Base-by-base conservation (phyloP, 1,139 yeast species). In the Starmera stellimalicola region DNA sequence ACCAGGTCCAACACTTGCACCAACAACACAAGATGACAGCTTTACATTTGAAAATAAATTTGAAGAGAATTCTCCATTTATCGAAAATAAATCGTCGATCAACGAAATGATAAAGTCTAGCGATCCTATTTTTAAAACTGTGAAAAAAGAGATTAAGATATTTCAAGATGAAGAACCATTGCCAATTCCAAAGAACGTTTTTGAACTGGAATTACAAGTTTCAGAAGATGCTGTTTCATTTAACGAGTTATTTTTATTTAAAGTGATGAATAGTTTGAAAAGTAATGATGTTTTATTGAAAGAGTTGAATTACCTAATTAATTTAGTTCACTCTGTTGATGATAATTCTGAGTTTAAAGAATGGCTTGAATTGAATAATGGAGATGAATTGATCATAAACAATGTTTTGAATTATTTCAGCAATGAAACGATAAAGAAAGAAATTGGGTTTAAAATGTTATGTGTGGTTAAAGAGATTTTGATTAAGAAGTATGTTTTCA, bases 81-180 rank as follows among this genome's bases (percentile, higher is more conserved):
- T 22, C 12, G 25, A 22, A 22, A 22, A 14, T 22, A 22, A 22
- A 22, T 22, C 25, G 5, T 40, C 49, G 6, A 31, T 47, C 27
- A 32, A 34, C 17, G 36, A 40, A 17, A 33, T 46, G 6, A 43
- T 62, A 10, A 44, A 44, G 34, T 56, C 52, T 16, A 34, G 43
- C 2, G 51, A 48, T 30, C 53, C 53, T 2, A 38, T 48, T 10
- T 47, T 49, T 34, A 36, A 23, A 29, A 33, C 34, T 10, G 19
- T 37, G 5, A 43, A 36, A 22, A 38, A 38, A 10, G 35, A 39
- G n/a, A 43, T 49, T 9, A 30, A 41, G 16, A 48, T 49, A 2
- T 49, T 40, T 29, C 48, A 49, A 30, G 52, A 49, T 35, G 20
- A 35, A 6, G 25, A 22, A 22, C 11, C 25, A 22, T 22, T 19